Conservation (phyloP, 805 yeast genomes). For the Starmerella ratchasimensis region DNA sequence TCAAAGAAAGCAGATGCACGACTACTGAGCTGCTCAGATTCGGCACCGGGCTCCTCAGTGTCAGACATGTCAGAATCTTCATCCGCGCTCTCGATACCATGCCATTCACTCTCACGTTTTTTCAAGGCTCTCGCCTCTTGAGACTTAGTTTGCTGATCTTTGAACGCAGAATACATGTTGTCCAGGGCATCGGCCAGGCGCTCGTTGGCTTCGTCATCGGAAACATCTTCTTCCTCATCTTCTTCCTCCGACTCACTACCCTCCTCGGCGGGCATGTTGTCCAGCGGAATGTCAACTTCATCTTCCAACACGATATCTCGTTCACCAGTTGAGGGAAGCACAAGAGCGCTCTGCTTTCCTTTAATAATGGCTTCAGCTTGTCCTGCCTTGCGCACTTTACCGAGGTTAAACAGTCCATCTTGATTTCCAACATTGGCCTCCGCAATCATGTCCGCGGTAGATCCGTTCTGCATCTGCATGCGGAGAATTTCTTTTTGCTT, state of each 20-base stretch:
- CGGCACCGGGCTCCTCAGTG: conserved; percentile 16
- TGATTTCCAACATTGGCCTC: conserved; percentile 72
- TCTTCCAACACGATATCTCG: conserved; percentile 20
- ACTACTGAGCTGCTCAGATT: conserved; percentile 23
- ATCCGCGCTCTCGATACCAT: conserved; percentile 25
- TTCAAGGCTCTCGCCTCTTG: conserved; percentile 41
- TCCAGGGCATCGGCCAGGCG: conserved; percentile 67
- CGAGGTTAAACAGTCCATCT: conserved; percentile 64
- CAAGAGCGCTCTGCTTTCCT: conserved; percentile 45
- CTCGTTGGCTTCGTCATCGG: conserved; percentile 32
- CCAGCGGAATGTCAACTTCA: conserved; percentile 28
- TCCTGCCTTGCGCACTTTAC: conserved; percentile 79
- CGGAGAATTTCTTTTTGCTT: conserved; percentile 80
- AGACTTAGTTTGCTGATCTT: conserved; percentile 32
- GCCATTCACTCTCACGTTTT: conserved; percentile 34
- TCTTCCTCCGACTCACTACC: conserved; percentile 24
- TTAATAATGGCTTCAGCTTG: conserved; percentile 54
- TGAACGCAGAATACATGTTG: conserved; percentile 62
- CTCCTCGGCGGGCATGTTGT: conserved; percentile 25
- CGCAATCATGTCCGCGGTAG: conserved; percentile 83
- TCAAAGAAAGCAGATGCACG: conserved; percentile 30
- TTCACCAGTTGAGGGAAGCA: conserved; percentile 6
- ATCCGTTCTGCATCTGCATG: conserved; percentile 92
- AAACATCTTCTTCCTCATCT: conserved; percentile 25
- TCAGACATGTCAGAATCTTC: conserved; percentile 20